Conservation (phyloP, 129 eudicot genomes). For the Flaveria linearis region DNA sequence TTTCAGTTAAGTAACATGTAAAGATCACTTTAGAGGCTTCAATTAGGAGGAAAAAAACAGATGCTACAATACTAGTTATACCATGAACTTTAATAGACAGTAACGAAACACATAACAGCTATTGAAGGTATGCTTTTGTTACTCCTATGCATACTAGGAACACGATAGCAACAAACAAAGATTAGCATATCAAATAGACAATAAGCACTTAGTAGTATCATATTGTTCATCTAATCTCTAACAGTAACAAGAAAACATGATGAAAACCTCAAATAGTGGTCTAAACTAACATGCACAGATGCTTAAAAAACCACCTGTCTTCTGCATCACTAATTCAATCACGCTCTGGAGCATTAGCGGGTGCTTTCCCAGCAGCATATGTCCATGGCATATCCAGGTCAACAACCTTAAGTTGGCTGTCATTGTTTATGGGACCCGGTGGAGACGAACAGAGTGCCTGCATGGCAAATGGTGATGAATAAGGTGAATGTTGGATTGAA, state of each 20-base stretch:
- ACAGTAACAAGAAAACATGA: not conserved
- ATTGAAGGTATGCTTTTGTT: too few relatives aligned
- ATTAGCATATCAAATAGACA: too few relatives aligned
- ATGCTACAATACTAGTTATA: too few relatives aligned
- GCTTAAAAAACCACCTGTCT: not conserved
- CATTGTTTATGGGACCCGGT: slow-evolving; percentile 48
- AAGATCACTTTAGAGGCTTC: too few relatives aligned
- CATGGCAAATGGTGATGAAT: slow-evolving; percentile 85
- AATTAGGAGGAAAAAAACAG: too few relatives aligned
- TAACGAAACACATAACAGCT: too few relatives aligned
- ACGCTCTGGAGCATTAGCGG: slow-evolving; percentile 77
- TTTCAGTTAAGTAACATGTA: too few relatives aligned
- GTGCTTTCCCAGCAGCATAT: slow-evolving; percentile 55
- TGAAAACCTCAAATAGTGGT: not conserved
- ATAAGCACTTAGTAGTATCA: not conserved
- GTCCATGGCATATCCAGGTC: slow-evolving; percentile 80
- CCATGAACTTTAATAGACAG: too few relatives aligned
- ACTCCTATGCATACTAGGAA: too few relatives aligned
- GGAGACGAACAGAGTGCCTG: slow-evolving; percentile 72
- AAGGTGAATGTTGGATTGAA: slow-evolving; percentile 74
- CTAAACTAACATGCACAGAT: not conserved
- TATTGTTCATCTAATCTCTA: not conserved
- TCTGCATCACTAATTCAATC: slow-evolving; percentile 34
- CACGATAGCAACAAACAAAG: too few relatives aligned
- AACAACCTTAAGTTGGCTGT: slow-evolving; percentile 35